phyloP scores from a whole-genome alignment of 2,329 filamentous ascomycete species.

The Nannizziopsis barbatae region DNA sequence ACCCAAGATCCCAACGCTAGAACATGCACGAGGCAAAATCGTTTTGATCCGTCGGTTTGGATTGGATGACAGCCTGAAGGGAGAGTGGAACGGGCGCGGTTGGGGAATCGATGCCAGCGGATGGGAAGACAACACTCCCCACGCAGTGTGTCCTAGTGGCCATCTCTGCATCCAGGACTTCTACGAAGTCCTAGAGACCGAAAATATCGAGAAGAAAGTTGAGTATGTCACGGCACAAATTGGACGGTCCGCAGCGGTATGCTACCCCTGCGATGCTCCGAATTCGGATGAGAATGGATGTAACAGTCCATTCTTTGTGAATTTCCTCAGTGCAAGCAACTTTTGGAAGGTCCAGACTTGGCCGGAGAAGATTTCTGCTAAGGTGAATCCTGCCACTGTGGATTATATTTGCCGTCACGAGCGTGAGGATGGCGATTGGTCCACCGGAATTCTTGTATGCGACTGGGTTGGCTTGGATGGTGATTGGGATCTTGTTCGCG shows the following conservation, averaged over 20 bases:
- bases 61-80: slow-evolving; percentile 42
- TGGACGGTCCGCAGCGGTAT: slow-evolving; percentile 52
- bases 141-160: slow-evolving; percentile 58
- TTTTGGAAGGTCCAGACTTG: slow-evolving; percentile 89
- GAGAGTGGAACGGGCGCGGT: slow-evolving; percentile 39
- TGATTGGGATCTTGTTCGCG: slow-evolving; percentile 81
- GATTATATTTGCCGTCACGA: slow-evolving; percentile 45
- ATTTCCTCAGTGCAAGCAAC: slow-evolving; percentile 83
- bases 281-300: slow-evolving; percentile 33
- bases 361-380: slow-evolving; percentile 82
- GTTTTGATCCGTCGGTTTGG: slow-evolving; percentile 73
- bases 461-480: slow-evolving; percentile 83
- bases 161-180: slow-evolving; percentile 84
- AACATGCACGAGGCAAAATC: slow-evolving; percentile 68
- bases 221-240: slow-evolving; percentile 62
- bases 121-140: slow-evolving; percentile 84
- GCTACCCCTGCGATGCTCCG: slow-evolving; percentile 30
- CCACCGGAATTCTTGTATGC: slow-evolving; percentile 78
- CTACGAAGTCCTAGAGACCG: slow-evolving; percentile 69
- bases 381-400: slow-evolving; percentile 67
- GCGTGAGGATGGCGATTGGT: slow-evolving; percentile 52
- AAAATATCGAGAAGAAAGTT: slow-evolving; percentile 73
- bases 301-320: slow-evolving; percentile 64
- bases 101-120: slow-evolving; percentile 49
- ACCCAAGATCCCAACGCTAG: slow-evolving; percentile 63